These are phyloP conservation scores for Pythium biforme DNA, from an alignment of 352 stramenopile genomes.

Conservation along the genomic window DNA sequence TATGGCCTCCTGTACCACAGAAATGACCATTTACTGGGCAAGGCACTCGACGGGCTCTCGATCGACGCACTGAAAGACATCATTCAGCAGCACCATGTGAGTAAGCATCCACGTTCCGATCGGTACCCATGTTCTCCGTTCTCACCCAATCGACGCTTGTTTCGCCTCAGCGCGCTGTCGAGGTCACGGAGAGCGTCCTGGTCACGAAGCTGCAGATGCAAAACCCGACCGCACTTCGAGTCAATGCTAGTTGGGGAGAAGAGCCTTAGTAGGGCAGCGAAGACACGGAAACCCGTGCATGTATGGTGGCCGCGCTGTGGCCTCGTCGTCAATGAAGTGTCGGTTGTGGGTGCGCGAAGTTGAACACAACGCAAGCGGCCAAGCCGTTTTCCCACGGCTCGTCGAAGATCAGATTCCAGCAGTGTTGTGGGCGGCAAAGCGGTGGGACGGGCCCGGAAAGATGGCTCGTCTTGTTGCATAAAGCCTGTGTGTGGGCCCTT, in stretches of 20 bases:
- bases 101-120: no score
- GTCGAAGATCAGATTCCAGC: no score
- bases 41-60: constrained; percentile 33
- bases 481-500: no score
- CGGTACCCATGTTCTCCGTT: no score
- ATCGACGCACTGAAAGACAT: constrained; percentile 48
- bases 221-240: neutral
- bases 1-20: neutral
- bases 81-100: constrained; percentile 60
- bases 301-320: no score
- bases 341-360: constrained; percentile 5
- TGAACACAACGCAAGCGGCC: no score
- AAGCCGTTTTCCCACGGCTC: no score
- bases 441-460: no score
- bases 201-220: constrained; percentile 50
- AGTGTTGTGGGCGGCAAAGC: no score
- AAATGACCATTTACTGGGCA: constrained; percentile 43
- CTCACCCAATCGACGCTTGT: neutral
- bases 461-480: no score
- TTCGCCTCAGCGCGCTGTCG: constrained; percentile 37
- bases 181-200: constrained; percentile 52
- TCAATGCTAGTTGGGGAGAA: neutral
- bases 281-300: neutral
- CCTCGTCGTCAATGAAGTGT: no score
- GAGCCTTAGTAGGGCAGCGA: neutral